phyloP scores from a whole-genome alignment of 2,329 filamentous ascomycete species.

The Cytospora mali region DNA sequence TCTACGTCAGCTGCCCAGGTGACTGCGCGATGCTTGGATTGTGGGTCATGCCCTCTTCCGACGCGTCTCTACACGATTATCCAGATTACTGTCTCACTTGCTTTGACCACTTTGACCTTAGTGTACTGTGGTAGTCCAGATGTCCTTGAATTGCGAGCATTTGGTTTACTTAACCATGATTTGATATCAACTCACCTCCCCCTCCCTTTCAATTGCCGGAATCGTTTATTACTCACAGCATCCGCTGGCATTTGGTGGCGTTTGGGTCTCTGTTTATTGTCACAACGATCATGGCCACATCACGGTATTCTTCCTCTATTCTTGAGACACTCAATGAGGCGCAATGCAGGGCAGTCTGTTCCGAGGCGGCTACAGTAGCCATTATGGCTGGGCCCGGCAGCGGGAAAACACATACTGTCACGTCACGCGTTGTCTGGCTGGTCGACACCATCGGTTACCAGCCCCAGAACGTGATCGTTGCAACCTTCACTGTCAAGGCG shows the following conservation, averaged over 20 bases:
- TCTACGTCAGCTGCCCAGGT: not conserved
- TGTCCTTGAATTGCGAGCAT: not conserved
- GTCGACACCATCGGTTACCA: constrained; percentile 70
- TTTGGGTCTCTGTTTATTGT: constrained; percentile 14
- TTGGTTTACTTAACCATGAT: not conserved
- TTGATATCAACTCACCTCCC: constrained; percentile 22
- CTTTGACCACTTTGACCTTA: not conserved
- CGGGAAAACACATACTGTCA: constrained; percentile 95
- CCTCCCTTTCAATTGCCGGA: constrained; percentile 2
- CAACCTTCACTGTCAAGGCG: constrained; percentile 96
- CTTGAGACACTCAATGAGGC: constrained; percentile 56
- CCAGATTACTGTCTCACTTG: not conserved
- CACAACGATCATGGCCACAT: constrained; percentile 22
- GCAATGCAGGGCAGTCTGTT: constrained; percentile 59
- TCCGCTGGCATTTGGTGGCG: not conserved
- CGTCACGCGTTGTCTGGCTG: constrained; percentile 87
- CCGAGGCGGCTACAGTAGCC: constrained; percentile 57
- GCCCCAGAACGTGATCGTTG: constrained; percentile 89
- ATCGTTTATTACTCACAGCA: not conserved
- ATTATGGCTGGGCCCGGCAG: constrained; percentile 70
- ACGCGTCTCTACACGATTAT: not conserved
- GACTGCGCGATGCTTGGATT: not conserved
- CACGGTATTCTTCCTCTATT: constrained; percentile 37
- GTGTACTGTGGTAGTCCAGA: too few species aligned
- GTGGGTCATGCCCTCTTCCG: not conserved